Conservation (phyloP, 176 grass and related monocot species). For the Tuctoria greenei region DNA sequence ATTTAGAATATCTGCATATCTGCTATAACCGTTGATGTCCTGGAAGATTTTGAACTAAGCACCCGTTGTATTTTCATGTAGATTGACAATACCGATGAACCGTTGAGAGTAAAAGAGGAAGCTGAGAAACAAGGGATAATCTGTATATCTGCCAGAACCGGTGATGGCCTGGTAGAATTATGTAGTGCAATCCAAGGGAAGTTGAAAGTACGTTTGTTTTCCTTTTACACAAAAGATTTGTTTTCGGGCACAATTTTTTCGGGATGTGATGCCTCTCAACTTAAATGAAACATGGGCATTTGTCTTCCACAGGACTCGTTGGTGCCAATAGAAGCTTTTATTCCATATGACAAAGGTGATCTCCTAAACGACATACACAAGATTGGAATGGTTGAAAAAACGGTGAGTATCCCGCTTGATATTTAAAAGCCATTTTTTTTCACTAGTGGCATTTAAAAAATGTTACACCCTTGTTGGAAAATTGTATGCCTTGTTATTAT, state of each 20-base stretch:
- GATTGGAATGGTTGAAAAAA: conserved; percentile 89
- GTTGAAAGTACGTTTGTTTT: conserved; percentile 53
- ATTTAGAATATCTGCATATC: too few species aligned
- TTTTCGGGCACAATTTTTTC: too few species aligned
- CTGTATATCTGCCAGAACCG: conserved; percentile 81
- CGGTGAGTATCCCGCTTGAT: conserved; percentile 44
- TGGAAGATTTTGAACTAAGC: too few species aligned
- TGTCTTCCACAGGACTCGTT: conserved; percentile 62
- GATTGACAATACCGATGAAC: conserved; percentile 77
- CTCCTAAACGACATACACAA: conserved; percentile 89
- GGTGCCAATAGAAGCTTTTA: conserved; percentile 88
- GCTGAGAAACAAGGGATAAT: conserved; percentile 72
- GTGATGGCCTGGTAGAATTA: conserved; percentile 79
- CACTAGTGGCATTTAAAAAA: too few species aligned
- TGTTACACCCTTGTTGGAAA: too few species aligned
- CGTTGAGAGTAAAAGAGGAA: conserved; percentile 65
- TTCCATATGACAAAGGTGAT: conserved; percentile 89
- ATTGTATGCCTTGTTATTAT: too few species aligned
- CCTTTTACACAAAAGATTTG: neutral
- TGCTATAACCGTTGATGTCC: too few species aligned
- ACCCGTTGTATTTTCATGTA: too few species aligned
- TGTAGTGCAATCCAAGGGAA: conserved; percentile 73
- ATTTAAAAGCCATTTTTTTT: too few species aligned
- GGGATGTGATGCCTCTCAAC: too few species aligned
- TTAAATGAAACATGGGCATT: neutral